Evolutionary conservation across 208 protist genomes (phyloP).

Genomic region (Trypanosoma congolense): DNA sequence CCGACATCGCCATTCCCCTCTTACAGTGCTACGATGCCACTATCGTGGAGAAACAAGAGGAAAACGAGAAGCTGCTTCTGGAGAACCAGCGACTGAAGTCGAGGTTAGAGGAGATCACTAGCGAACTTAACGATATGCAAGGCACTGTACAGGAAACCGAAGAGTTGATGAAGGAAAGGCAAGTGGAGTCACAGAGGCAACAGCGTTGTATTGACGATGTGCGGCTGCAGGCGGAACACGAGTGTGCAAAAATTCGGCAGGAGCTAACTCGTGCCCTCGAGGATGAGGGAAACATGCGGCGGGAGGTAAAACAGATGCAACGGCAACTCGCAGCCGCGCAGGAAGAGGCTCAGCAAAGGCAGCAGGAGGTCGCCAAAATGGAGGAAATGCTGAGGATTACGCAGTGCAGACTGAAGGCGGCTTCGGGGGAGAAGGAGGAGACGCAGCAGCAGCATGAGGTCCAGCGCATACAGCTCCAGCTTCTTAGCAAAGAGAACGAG

Average conservation of each 20-base stretch:
- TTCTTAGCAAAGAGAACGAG: slow-evolving; percentile 54
- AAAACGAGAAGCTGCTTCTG: slow-evolving; percentile 31
- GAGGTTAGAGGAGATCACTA: slow-evolving; percentile 17
- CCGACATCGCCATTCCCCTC: slow-evolving; percentile 77
- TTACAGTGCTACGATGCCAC: slow-evolving; percentile 84
- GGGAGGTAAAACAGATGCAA: slow-evolving; percentile 16
- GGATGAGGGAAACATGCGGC: slow-evolving; percentile 9
- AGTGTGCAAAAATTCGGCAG: slow-evolving; percentile 20
- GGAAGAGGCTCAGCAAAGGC: slow-evolving; percentile 12
- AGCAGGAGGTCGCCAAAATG: slow-evolving; percentile 14
- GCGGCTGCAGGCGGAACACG: slow-evolving; percentile 24
- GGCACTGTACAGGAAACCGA: slow-evolving; percentile 51
- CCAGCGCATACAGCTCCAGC: slow-evolving; percentile 44
- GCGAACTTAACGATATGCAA: slow-evolving; percentile 33
- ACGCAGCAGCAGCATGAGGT: slow-evolving; percentile 26
- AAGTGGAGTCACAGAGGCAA: slow-evolving; percentile 30
- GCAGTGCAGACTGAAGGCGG: slow-evolving; percentile 18
- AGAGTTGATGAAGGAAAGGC: slow-evolving; percentile 43
- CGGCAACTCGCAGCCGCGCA: slow-evolving; percentile 14
- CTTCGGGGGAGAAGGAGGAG: slow-evolving; percentile 26
- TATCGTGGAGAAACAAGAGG: slow-evolving; percentile 65
- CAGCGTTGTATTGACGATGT: slow-evolving; percentile 21
- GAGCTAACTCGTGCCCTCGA: slow-evolving; percentile 25
- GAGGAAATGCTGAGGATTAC: slow-evolving; percentile 26
- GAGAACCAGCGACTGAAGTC: slow-evolving; percentile 27